Evolutionary conservation across 257 asterid genomes (phyloP).

Genomic region (Fraxinus pennsylvanica): DNA sequence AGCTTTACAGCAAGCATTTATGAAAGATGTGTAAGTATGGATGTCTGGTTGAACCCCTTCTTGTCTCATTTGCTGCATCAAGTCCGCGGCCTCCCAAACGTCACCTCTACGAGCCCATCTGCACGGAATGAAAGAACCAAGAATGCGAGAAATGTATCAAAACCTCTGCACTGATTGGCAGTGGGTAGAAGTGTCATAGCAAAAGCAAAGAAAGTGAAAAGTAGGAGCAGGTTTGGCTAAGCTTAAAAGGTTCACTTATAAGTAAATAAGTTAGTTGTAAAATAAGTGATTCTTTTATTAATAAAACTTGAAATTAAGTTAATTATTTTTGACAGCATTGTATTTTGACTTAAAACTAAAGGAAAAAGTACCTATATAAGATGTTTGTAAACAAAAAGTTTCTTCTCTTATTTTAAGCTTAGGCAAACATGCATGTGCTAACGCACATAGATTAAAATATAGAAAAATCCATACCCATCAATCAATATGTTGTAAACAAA

Average conservation of each 20-base stretch:
- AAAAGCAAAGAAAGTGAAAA: neutral
- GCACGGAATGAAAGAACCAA: conserved; percentile 23
- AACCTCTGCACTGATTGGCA: neutral
- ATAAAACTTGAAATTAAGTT: neutral
- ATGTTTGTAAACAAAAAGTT: neutral
- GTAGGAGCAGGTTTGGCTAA: neutral
- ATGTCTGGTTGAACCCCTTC: conserved; percentile 92
- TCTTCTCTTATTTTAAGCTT: neutral
- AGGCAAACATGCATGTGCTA: neutral
- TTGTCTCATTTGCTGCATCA: conserved; percentile 97
- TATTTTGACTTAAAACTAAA: neutral
- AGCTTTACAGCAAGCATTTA: conserved; percentile 95
- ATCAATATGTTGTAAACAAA: conserved; percentile 89
- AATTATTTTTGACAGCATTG: neutral
- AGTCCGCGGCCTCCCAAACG: conserved; percentile 98
- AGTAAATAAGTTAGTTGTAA: neutral
- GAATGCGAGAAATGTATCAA: neutral
- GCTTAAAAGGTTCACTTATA: neutral
- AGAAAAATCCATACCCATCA: conserved; percentile 67
- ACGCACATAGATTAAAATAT: neutral
- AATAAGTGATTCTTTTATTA: neutral
- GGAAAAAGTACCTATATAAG: neutral
- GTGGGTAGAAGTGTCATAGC: neutral
- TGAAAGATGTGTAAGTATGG: conserved; percentile 89
- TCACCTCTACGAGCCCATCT: conserved; percentile 99